These are phyloP conservation scores for Cruciata laevipes DNA, from an alignment of 257 asterid species.

Conservation along the genomic window DNA sequence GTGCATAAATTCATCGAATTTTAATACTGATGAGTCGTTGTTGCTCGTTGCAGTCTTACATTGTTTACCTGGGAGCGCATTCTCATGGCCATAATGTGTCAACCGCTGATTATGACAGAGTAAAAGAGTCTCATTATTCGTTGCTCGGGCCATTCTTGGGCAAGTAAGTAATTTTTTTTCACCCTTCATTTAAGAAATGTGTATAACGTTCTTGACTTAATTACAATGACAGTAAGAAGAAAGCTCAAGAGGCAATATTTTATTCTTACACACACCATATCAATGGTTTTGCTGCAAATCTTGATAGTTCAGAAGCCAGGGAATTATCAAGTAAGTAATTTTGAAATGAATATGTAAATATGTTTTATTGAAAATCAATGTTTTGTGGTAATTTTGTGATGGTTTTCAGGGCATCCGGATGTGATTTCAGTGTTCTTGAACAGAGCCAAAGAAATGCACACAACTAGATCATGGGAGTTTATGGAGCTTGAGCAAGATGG, in stretches of 20 bases:
- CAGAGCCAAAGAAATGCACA: constrained; percentile 65
- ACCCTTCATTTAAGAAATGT: neutral
- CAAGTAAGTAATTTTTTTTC: neutral
- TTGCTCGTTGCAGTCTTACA: neutral
- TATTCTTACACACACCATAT: neutral
- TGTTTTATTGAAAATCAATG: too few species aligned
- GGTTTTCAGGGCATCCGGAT: constrained; percentile 52
- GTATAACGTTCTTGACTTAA: neutral
- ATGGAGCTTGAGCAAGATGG: constrained; percentile 65
- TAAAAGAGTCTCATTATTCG: neutral
- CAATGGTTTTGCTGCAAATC: neutral
- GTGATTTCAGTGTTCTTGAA: constrained; percentile 81
- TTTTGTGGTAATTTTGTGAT: neutral
- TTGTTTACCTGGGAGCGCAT: neutral
- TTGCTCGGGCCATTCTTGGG: neutral
- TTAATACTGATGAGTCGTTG: neutral
- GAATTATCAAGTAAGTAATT: neutral
- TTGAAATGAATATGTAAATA: neutral
- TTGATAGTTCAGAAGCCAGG: neutral
- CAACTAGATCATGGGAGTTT: constrained; percentile 94
- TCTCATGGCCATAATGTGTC: neutral
- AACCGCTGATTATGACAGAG: neutral
- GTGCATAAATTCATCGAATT: neutral
- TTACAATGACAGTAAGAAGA: neutral
- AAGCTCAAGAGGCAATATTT: neutral